These are phyloP conservation scores for Nemania diffusa DNA, from an alignment of 2,329 filamentous ascomycete species.

Conservation along the genomic window DNA sequence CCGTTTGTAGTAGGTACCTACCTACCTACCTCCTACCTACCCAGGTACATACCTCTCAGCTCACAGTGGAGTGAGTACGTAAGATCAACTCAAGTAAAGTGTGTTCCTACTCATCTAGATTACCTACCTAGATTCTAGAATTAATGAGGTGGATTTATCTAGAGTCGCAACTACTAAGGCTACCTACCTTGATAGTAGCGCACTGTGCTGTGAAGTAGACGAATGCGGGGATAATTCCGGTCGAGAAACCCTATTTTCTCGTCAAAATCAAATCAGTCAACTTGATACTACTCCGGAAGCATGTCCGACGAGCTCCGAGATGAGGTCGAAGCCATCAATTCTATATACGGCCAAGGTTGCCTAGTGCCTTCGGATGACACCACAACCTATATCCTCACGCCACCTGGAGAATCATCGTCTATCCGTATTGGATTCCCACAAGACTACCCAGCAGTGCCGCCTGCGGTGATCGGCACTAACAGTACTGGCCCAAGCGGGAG, in stretches of 20 bases:
- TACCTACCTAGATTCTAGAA: no score
- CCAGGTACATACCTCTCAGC: background rate
- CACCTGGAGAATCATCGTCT: constrained; percentile 70
- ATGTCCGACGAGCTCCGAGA: constrained; percentile 73
- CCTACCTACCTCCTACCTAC: no score
- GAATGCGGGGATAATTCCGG: background rate
- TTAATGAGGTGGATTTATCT: no score
- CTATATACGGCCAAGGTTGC: constrained; percentile 80
- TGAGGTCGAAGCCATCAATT: constrained; percentile 84
- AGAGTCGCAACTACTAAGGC: no score
- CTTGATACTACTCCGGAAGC: background rate
- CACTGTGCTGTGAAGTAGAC: background rate
- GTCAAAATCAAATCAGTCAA: background rate
- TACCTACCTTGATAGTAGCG: background rate
- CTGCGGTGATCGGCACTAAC: constrained; percentile 79
- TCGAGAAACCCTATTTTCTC: background rate
- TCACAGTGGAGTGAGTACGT: no score
- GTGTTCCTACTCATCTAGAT: no score
- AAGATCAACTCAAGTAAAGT: no score
- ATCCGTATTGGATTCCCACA: constrained; percentile 74
- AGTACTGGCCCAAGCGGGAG: constrained; percentile 75
- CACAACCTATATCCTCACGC: constrained; percentile 69
- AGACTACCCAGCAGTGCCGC: constrained; percentile 79
- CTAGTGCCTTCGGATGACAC: constrained; percentile 57
- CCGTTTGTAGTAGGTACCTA: constrained; percentile 18